Evolutionary conservation across 176 grass and related monocot genomes (phyloP).

Genomic region (Triticum monococcum): DNA sequence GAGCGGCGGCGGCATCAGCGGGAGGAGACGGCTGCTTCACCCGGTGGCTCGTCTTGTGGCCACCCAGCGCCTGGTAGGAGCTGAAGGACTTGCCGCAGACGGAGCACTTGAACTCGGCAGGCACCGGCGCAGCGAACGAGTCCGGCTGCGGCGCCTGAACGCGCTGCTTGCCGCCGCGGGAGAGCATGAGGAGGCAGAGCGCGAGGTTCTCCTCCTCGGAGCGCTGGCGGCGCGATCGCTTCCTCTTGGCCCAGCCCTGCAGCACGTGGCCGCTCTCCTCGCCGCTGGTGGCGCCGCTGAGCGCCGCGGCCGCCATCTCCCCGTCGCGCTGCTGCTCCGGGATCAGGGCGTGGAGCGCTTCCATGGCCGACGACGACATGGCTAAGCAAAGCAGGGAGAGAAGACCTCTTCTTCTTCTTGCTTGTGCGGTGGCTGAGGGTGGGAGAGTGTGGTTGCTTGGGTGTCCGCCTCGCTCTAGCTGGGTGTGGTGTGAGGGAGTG

Average conservation of each 20-base stretch:
- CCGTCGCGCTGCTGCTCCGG: neutral
- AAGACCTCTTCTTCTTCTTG: constrained; percentile 1
- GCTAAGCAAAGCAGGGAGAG: neutral
- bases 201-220: constrained; percentile 95
- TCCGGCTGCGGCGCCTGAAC: constrained; percentile 38
- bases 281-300: constrained; percentile 45
- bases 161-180: constrained; percentile 47
- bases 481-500: constrained; percentile 16
- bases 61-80: constrained; percentile 94
- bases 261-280: constrained; percentile 54
- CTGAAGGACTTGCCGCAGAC: constrained; percentile 85
- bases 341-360: constrained; percentile 51
- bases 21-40: constrained; percentile 22
- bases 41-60: constrained; percentile 97
- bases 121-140: neutral
- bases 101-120: constrained; percentile 69
- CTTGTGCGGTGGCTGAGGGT: neutral
- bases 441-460: constrained; percentile 31
- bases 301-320: neutral
- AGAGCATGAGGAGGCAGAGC: constrained; percentile 91
- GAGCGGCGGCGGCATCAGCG: neutral
- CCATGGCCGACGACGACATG: constrained; percentile 47
- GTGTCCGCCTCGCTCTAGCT: neutral
- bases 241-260: constrained; percentile 83
- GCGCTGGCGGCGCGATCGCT: constrained; percentile 71